These are phyloP conservation scores for Apodospora peruviana DNA, from an alignment of 495 filamentous ascomycete species.

Conservation along the genomic window DNA sequence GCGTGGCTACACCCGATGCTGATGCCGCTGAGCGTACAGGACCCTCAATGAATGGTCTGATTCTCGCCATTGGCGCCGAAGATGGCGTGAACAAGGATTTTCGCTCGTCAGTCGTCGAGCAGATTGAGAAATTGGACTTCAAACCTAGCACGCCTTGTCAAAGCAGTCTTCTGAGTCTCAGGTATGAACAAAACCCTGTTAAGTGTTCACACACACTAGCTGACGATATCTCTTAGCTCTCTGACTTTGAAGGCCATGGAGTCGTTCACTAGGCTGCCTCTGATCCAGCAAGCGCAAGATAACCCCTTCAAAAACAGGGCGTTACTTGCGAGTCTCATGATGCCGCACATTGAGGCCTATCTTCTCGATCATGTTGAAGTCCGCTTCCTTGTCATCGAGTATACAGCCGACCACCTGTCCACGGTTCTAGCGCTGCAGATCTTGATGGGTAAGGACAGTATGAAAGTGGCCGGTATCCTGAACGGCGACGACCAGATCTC, in stretches of 20 bases:
- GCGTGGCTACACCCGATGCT: no score
- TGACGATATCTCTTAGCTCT: constrained; percentile 21
- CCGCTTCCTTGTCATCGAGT: constrained; percentile 42
- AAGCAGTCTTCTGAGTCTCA: constrained; percentile 36
- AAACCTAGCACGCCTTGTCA: constrained; percentile 28
- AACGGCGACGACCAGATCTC: constrained; percentile 18
- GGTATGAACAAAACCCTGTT: constrained; percentile 20
- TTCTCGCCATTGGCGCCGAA: constrained; percentile 40
- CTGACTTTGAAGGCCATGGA: constrained; percentile 47
- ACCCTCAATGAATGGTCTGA: no score
- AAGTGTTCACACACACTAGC: background rate
- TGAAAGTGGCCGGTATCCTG: constrained; percentile 40
- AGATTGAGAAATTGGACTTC: constrained; percentile 38
- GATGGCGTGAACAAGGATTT: constrained; percentile 30
- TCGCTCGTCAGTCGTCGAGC: constrained; percentile 25
- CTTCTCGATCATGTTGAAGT: constrained; percentile 31
- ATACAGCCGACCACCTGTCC: constrained; percentile 38
- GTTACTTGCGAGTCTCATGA: constrained; percentile 37
- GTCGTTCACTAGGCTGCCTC: constrained; percentile 37
- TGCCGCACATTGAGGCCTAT: constrained; percentile 42
- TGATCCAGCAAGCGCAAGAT: constrained; percentile 36
- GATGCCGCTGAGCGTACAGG: no score
- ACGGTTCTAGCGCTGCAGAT: constrained; percentile 38
- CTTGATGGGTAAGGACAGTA: constrained; percentile 34
- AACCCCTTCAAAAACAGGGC: constrained; percentile 41